phyloP scores from a whole-genome alignment of 306 rosid species.

The Morella rubra region DNA sequence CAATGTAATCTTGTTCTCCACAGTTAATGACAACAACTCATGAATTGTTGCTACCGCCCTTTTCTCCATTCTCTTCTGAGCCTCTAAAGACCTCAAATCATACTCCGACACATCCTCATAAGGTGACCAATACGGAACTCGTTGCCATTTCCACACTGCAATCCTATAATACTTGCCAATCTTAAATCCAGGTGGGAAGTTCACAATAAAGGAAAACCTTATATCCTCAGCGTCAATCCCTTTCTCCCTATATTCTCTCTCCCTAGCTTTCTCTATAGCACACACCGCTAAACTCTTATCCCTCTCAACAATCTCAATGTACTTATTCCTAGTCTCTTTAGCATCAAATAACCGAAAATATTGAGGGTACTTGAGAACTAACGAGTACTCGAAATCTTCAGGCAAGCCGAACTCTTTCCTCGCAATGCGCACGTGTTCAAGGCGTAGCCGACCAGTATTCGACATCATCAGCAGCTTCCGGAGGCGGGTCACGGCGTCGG shows the following conservation, averaged over 20 bases:
- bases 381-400: slow-evolving; percentile 78
- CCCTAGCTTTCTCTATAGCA: slow-evolving; percentile 76
- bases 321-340: slow-evolving; percentile 71
- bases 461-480: slow-evolving; percentile 85
- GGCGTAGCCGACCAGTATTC: slow-evolving; percentile 56
- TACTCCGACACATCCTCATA: slow-evolving; percentile 76
- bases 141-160: slow-evolving; percentile 93
- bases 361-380: slow-evolving; percentile 62
- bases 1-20: slow-evolving; percentile 84
- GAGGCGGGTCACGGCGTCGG: slow-evolving; percentile 67
- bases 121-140: slow-evolving; percentile 88
- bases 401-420: slow-evolving; percentile 70
- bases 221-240: slow-evolving; percentile 76
- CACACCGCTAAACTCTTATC: slow-evolving; percentile 49
- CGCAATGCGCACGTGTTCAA: slow-evolving; percentile 81
- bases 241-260: slow-evolving; percentile 68
- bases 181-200: slow-evolving; percentile 93
- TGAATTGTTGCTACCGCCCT: slow-evolving; percentile 79
- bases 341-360: slow-evolving; percentile 72
- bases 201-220: slow-evolving; percentile 68
- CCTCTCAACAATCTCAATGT: slow-evolving; percentile 62
- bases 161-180: slow-evolving; percentile 73
- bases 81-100: slow-evolving; percentile 85
- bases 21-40: slow-evolving; percentile 68
- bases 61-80: slow-evolving; percentile 87